Conservation (phyloP, 164 flowering plant genomes). For the Sedum album region DNA sequence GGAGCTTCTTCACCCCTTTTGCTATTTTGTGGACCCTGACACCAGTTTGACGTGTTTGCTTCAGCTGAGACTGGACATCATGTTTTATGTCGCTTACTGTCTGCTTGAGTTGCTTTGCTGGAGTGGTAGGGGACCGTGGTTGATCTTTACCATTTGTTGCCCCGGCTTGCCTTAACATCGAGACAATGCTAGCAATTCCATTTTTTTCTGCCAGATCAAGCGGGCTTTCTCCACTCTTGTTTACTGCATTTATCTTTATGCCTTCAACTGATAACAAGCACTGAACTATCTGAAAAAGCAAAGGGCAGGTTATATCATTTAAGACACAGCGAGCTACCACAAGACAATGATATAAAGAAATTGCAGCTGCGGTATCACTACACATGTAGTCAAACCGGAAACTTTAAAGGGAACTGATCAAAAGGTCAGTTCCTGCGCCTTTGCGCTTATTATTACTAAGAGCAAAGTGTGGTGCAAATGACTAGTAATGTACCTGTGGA, state of each 20-base stretch:
- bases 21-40: constrained; percentile 67
- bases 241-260: constrained; percentile 48
- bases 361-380: not conserved
- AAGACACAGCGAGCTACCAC: too few species aligned
- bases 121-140: constrained; percentile 52
- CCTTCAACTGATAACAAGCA: constrained; percentile 52
- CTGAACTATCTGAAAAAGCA: constrained; percentile 46
- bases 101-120: constrained; percentile 83
- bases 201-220: constrained; percentile 75
- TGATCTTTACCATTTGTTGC: constrained; percentile 56
- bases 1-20: constrained; percentile 74
- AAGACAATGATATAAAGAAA: not conserved
- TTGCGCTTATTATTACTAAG: not conserved
- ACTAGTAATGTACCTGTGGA: constrained; percentile 35
- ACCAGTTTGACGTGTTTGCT: constrained; percentile 78
- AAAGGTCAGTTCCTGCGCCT: not conserved
- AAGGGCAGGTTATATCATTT: not conserved
- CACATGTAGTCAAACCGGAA: not conserved
- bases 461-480: not conserved
- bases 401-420: not conserved
- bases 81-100: constrained; percentile 97
- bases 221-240: constrained; percentile 69
- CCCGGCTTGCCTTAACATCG: constrained; percentile 52
- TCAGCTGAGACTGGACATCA: constrained; percentile 79
- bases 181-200: constrained; percentile 40